Evolutionary conservation across 2,329 filamentous ascomycete genomes (phyloP).

Genomic region (Rasamsonia emersonii): DNA sequence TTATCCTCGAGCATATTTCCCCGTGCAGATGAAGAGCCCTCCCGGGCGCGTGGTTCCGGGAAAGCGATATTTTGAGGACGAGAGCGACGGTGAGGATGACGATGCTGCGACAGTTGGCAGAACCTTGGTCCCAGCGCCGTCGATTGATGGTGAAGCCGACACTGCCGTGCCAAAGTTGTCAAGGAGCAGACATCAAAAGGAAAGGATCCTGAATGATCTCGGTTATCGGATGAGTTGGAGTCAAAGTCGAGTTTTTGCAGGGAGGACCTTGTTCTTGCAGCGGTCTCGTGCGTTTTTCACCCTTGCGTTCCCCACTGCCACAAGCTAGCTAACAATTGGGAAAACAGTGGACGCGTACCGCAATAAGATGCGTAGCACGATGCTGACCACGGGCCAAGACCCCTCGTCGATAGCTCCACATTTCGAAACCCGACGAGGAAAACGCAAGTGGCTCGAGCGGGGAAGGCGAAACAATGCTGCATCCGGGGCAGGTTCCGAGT

Average conservation of each 20-base stretch:
- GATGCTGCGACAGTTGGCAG: conserved; percentile 28
- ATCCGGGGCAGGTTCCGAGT: background rate
- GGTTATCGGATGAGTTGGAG: conserved; percentile 96
- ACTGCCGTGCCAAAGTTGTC: conserved; percentile 68
- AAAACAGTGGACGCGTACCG: conserved; percentile 86
- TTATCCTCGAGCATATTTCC: conserved; percentile 84
- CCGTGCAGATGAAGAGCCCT: conserved; percentile 83
- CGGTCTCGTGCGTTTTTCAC: conserved; percentile 64
- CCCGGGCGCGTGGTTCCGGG: conserved; percentile 63
- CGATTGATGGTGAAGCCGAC: conserved; percentile 63
- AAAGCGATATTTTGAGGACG: conserved; percentile 65
- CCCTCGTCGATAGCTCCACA: conserved; percentile 66
- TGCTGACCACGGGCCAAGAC: conserved; percentile 70
- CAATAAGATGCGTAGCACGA: conserved; percentile 77
- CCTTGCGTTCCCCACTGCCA: conserved; percentile 3
- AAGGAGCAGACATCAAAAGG: conserved; percentile 62
- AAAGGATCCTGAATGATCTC: conserved; percentile 85
- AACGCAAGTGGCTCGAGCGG: conserved; percentile 61
- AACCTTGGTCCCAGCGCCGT: conserved; percentile 51
- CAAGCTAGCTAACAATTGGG: conserved; percentile 8
- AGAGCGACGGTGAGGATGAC: conserved; percentile 48
- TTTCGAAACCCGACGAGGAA: conserved; percentile 81
- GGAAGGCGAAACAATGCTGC: conserved; percentile 12
- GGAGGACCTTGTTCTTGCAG: conserved; percentile 78
- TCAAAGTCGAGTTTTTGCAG: conserved; percentile 84